These are phyloP conservation scores for Pseudogymnoascus sp. DNA, from an alignment of 2,329 filamentous ascomycete genomes.

Conservation along the genomic window DNA sequence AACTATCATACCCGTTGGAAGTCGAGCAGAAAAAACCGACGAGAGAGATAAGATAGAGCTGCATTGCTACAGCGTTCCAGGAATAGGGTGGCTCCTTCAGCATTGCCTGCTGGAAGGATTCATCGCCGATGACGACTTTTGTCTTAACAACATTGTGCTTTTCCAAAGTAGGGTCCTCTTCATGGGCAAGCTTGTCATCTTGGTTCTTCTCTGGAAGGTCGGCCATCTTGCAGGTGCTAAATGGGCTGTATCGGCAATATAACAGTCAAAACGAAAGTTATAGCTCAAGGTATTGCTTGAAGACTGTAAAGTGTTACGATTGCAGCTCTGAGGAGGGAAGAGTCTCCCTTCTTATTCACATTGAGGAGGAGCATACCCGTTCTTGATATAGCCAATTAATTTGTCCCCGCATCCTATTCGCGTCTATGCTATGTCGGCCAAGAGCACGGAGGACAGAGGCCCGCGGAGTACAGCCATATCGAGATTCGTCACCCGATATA, in stretches of 20 bases:
- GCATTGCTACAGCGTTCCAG: conserved; percentile 31
- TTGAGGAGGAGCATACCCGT: not conserved
- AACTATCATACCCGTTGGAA: conserved; percentile 46
- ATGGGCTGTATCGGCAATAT: not conserved
- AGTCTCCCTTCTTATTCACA: not conserved
- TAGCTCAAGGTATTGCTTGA: not conserved
- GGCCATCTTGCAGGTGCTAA: not conserved
- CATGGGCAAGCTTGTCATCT: not conserved
- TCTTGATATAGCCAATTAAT: not conserved
- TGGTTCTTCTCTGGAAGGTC: not conserved
- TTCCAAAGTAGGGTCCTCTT: not conserved
- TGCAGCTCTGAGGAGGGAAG: not conserved
- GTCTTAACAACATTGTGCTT: not conserved
- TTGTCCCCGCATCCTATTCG: not conserved
- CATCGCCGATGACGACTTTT: conserved; percentile 41
- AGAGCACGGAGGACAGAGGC: not conserved
- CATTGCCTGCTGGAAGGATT: conserved; percentile 46
- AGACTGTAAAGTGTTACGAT: not conserved
- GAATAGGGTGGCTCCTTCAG: conserved; percentile 41
- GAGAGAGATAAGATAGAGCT: conserved; percentile 38
- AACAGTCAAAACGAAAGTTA: not conserved
- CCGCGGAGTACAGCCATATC: not conserved
- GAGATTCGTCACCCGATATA: not conserved
- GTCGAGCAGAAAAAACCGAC: conserved; percentile 42
- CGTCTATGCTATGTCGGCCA: not conserved